Evolutionary conservation across 208 protist genomes (phyloP), one percentile per base, ranked within the genome.

Genomic region (Leishmania braziliensis): DNA sequence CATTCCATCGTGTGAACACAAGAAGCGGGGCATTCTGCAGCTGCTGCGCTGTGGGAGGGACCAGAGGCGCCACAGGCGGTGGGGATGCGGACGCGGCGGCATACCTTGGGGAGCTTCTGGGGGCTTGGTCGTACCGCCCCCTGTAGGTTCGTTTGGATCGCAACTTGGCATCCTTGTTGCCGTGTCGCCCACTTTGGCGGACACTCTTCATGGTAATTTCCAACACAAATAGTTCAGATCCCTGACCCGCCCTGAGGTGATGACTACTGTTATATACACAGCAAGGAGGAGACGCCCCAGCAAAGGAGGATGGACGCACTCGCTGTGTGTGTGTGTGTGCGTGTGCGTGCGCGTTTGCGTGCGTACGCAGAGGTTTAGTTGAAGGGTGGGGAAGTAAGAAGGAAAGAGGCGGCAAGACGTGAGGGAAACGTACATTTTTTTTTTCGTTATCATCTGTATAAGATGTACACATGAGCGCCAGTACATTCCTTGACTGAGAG

Each of bases 1-100:
- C 85, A 70, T 97, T 97, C 82, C 93, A 89, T 8, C 79, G 71
- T 80, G 92, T 85, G 39, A 95, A 87, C n/a, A 70, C 75, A 48
- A 89, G 84, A 20, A 90, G 79, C 5, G 82, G 72, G 14, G 75
- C 80, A 6, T 33, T 36, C 26, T 77, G 51, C 26, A 60, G 51
- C 36, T 76, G 68, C 8, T 53, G 75, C 26, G 68, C 16, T 3
- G 68, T 65, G 20, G 54, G 78, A 70, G 78, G 78, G 0, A 81
- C 54, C 16, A 75, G 6, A 75, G 68, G 3, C 5, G 26, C 65
- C 43, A 1, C 9, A 2, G 23, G 43, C 8, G 10, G 23, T 8
- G 23, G 39, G 16, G 39, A 46, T n/a, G 68, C 18, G 8, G 68
- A 72, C 23, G 68, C 12, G 68, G 39, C 68, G 43, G 68, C 43